Evolutionary conservation across 139 green algal species (phyloP).

Genomic region (Tetraselmis chui): DNA sequence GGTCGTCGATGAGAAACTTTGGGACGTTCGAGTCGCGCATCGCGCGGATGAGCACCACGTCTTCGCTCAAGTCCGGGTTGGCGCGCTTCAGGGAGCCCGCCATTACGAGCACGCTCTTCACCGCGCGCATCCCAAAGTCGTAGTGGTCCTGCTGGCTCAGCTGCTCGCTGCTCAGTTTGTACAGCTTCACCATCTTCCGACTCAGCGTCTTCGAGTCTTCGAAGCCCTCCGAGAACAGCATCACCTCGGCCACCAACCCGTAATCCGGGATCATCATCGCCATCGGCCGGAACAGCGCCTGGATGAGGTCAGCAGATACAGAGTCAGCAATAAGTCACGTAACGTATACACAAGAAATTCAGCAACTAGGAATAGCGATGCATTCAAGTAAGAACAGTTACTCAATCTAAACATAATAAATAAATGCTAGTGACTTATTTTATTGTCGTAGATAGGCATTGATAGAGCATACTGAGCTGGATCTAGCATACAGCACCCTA

Average conservation of each 20-base stretch:
- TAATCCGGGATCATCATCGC: slow-evolving; percentile 88
- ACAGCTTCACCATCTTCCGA: slow-evolving; percentile 86
- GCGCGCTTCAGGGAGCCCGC: slow-evolving; percentile 68
- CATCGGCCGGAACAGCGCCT: slow-evolving; percentile 75
- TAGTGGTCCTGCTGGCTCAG: slow-evolving; percentile 76
- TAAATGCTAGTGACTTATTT: no score
- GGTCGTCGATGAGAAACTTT: slow-evolving; percentile 78
- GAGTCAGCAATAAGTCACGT: no score
- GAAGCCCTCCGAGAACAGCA: slow-evolving; percentile 79
- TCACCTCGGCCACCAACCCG: slow-evolving; percentile 65
- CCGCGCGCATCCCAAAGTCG: slow-evolving; percentile 82
- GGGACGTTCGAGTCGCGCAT: slow-evolving; percentile 82
- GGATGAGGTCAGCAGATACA: no score
- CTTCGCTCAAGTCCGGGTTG: slow-evolving; percentile 57
- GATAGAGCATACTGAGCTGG: no score
- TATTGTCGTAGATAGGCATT: no score
- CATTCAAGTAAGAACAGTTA: no score
- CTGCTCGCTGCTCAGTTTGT: slow-evolving; percentile 86
- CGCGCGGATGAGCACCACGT: slow-evolving; percentile 67
- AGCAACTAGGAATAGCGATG: no score
- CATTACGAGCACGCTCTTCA: slow-evolving; percentile 84
- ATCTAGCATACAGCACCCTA: no score
- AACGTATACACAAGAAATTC: no score
- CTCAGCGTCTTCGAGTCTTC: slow-evolving; percentile 65
- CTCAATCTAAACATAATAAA: no score